These are phyloP conservation scores for Sporodiniella umbellata DNA, from an alignment of 371 early-diverging fungal species.

Conservation along the genomic window DNA sequence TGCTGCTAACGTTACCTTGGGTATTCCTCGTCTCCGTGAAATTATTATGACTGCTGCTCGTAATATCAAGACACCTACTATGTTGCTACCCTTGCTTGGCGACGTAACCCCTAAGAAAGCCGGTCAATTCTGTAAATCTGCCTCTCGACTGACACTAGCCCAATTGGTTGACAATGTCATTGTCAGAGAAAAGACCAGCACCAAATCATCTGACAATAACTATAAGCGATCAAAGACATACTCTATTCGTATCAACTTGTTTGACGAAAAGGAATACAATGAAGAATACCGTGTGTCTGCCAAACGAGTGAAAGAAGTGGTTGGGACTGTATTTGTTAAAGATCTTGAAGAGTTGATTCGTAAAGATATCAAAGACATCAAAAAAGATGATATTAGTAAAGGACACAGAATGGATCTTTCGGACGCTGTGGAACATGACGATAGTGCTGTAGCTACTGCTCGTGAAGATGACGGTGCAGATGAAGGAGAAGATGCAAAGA, in stretches of 20 bases:
- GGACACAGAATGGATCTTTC: conserved; percentile 31
- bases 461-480: conserved; percentile 43
- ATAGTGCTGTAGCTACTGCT: conserved; percentile 50
- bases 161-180: conserved; percentile 82
- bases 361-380: conserved; percentile 60
- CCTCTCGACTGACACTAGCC: conserved; percentile 69
- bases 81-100: conserved; percentile 80
- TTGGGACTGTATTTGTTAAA: conserved; percentile 72
- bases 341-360: conserved; percentile 65
- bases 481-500: conserved; percentile 66
- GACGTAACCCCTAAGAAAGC: conserved; percentile 61
- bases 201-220: conserved; percentile 46
- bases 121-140: conserved; percentile 58
- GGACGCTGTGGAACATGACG: conserved; percentile 27
- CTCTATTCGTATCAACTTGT: conserved; percentile 80
- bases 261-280: conserved; percentile 72
- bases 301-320: conserved; percentile 65
- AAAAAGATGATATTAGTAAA: conserved; percentile 45
- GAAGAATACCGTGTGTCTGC: conserved; percentile 76
- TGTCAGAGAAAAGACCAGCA: conserved; percentile 61
- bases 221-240: conserved; percentile 66
- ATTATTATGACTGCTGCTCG: conserved; percentile 99
- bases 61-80: conserved; percentile 92
- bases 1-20: conserved; percentile 99
- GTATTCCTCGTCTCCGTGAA: conserved; percentile 99